Conservation (phyloP, 257 asterid species). For the Jacaranda mimosifolia region DNA sequence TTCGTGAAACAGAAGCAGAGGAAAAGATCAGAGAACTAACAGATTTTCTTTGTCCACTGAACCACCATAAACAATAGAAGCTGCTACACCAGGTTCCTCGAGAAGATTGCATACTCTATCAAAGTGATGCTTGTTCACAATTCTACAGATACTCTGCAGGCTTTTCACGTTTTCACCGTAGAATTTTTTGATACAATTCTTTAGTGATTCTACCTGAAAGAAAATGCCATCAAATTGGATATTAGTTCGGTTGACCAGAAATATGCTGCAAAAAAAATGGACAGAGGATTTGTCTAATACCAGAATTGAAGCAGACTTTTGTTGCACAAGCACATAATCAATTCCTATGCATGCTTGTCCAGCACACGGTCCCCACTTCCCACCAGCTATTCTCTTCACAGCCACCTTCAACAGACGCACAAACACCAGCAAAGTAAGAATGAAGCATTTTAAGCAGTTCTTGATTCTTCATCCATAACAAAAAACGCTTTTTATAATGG, state of each 20-base stretch:
- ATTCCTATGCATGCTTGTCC: slow-evolving; percentile 98
- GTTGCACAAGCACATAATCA: slow-evolving; percentile 82
- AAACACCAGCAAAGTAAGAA: slow-evolving; percentile 26
- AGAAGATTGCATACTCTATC: slow-evolving; percentile 71
- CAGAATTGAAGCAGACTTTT: slow-evolving; percentile 61
- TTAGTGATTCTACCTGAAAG: slow-evolving; percentile 76
- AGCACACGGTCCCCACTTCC: slow-evolving; percentile 94
- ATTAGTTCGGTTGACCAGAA: neutral
- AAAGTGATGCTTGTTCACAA: slow-evolving; percentile 82
- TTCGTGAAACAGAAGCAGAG: neutral
- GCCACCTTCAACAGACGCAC: slow-evolving; percentile 60
- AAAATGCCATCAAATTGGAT: neutral
- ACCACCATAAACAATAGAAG: slow-evolving; percentile 85
- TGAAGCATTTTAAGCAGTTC: neutral
- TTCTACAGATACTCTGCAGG: slow-evolving; percentile 71
- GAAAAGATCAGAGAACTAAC: slow-evolving; percentile 51
- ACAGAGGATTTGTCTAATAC: slow-evolving; percentile 45
- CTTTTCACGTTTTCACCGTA: slow-evolving; percentile 64
- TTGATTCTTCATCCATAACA: neutral
- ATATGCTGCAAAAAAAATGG: slow-evolving; percentile 14
- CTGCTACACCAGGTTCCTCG: slow-evolving; percentile 68
- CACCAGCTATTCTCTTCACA: slow-evolving; percentile 81
- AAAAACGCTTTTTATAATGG: too few species aligned
- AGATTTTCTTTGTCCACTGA: slow-evolving; percentile 64
- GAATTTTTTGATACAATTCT: slow-evolving; percentile 60